These are phyloP conservation scores for Myochromella boudieri DNA, from an alignment of 768 basidiomycete genomes.

Conservation along the genomic window DNA sequence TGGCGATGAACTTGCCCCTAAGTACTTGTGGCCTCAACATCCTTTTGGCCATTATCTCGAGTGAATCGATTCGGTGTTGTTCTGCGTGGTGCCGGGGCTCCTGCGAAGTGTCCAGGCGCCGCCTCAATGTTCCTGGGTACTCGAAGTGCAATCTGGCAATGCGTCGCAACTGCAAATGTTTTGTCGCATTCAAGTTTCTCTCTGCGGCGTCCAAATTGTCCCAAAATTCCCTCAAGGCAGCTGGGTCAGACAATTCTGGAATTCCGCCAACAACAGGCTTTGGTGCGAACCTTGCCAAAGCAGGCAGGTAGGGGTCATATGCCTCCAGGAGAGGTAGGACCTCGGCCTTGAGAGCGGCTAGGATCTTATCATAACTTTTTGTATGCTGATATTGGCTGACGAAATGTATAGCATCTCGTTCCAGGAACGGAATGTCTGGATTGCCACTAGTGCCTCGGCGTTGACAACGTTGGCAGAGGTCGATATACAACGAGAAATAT, in stretches of 20 bases:
- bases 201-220: slow-evolving; percentile 19
- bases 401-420: neutral
- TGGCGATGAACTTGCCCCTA: slow-evolving; percentile 12
- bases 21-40: slow-evolving; percentile 20
- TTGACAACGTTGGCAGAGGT: slow-evolving; percentile 4
- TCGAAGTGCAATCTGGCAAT: slow-evolving; percentile 19
- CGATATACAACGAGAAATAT: slow-evolving; percentile 7
- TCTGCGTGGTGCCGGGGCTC: slow-evolving; percentile 15
- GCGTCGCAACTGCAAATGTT: slow-evolving; percentile 20
- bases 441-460: neutral
- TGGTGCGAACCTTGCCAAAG: neutral
- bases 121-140: slow-evolving; percentile 18
- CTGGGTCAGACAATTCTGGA: slow-evolving; percentile 10
- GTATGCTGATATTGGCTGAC: neutral
- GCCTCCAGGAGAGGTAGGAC: neutral
- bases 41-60: slow-evolving; percentile 10
- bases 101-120: slow-evolving; percentile 17
- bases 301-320: neutral
- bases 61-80: slow-evolving; percentile 14
- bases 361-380: neutral
- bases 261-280: neutral
- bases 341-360: neutral
- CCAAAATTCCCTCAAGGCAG: slow-evolving; percentile 14
- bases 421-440: neutral
- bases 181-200: slow-evolving; percentile 17